Base-by-base conservation (phyloP, 2,329 filamentous ascomycete species). In the Graphilbum fragrans region DNA sequence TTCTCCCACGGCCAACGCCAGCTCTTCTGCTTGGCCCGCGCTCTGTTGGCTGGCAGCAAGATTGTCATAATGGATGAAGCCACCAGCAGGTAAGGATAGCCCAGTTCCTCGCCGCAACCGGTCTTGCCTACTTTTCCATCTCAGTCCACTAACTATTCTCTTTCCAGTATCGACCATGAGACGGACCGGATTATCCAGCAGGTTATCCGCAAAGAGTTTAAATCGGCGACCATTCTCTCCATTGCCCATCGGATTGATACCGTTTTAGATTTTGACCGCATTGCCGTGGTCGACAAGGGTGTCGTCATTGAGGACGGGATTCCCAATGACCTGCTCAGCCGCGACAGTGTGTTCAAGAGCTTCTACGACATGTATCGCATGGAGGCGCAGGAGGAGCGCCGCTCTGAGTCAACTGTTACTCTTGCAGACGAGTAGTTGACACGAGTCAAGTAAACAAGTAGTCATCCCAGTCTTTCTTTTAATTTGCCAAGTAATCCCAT, bases 171-270 rank as follows among this genome's bases (percentile, higher is more conserved):
- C 35, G 76, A 80, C 48, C 56, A 58, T n/a, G 64, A 66, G 45
- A 77, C 74, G 2, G 74, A 79, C 45, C 59, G 64, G 36, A 55
- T 65, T 11, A 71, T 79, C 56, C 71, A 77, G 49, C 57, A 59
- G 7, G 57, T 78, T 20, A 69, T 79, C 43, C 61, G 67, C 3
- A 59, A 65, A 34, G 62, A 63, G 29, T 77, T 80, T 51, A 53
- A 55, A 4, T 60, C 59, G 4, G 67, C 71, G 50, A 81, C 77
- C 3, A 65, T 81, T 14, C 49, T 62, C 18, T 53, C 54, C 1
- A 51, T 61, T 1, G 57, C 54, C 33, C 59, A 62, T 46, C 49
- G 55, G 4, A 45, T 63, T 18, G 49, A 61, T 11, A 70, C 64
- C 1, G 65, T 71, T 33, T 55, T 67, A 38, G 65, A 66, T 47